Percentiles rank a stretch among this genome's conserved stretches.
phyloP scores from a whole-genome alignment of 2,329 filamentous ascomycete genomes.

The Aureobasidium sp. region DNA sequence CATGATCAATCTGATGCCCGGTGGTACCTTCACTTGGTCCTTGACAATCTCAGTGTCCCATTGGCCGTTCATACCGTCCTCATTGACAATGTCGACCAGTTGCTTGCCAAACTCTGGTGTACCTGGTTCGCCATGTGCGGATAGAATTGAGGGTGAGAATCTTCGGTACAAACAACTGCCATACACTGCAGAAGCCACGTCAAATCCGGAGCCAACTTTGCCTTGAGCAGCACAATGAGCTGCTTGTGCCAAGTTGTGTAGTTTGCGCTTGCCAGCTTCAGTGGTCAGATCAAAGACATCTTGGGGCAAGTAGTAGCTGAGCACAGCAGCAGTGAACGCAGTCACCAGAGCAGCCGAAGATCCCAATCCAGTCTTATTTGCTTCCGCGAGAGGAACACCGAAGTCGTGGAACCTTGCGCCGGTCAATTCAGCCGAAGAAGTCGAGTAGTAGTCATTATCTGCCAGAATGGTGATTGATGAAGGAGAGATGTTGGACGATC shows the following conservation, averaged over 20 bases:
- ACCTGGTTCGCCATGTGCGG: slow-evolving; percentile 57
- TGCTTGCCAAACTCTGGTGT: slow-evolving; percentile 56
- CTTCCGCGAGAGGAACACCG: slow-evolving; percentile 62
- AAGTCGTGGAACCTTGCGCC: slow-evolving; percentile 63
- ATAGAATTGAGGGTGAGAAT: slow-evolving; percentile 76
- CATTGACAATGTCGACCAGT: slow-evolving; percentile 59
- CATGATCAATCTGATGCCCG: slow-evolving; percentile 72
- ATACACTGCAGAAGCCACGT: slow-evolving; percentile 87
- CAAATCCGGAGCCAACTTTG: slow-evolving; percentile 92
- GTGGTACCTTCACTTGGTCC: slow-evolving; percentile 61
- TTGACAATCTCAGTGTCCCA: slow-evolving; percentile 79
- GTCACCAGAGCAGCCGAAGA: slow-evolving; percentile 93
- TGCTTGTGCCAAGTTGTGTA: slow-evolving; percentile 91
- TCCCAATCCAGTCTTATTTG: slow-evolving; percentile 92
- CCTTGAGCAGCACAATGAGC: slow-evolving; percentile 94
- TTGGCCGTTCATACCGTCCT: slow-evolving; percentile 35
- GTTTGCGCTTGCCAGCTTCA: slow-evolving; percentile 46
- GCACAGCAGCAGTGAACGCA: slow-evolving; percentile 66
- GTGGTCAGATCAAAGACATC: slow-evolving; percentile 48
- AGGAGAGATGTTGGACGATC: slow-evolving; percentile 51
- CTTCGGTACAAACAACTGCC: slow-evolving; percentile 84
- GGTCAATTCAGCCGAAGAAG: slow-evolving; percentile 37
- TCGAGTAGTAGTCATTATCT: slow-evolving; percentile 95
- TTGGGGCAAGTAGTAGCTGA: slow-evolving; percentile 63
- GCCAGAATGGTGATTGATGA: slow-evolving; percentile 78